Evolutionary conservation across 2,329 filamentous ascomycete species (phyloP).

Genomic region (Colletotrichum liaoningense): DNA sequence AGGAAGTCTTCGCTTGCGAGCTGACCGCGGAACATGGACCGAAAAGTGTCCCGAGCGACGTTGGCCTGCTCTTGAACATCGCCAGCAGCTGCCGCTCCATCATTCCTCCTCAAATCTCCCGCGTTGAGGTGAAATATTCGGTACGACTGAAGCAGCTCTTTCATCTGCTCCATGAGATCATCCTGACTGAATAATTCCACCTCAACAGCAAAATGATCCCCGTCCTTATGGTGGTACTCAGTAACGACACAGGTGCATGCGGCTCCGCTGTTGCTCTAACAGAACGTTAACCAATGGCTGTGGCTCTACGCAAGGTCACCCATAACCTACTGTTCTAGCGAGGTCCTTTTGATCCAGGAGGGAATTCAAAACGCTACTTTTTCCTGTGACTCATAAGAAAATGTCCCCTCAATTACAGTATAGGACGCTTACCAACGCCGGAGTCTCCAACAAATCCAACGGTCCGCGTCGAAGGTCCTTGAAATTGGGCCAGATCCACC

Average conservation of each 20-base stretch:
- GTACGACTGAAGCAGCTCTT: constrained; percentile 49
- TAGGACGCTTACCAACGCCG: constrained; percentile 50
- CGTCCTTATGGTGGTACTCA: constrained; percentile 54
- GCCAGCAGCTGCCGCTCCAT: constrained; percentile 12
- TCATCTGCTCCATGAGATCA: constrained; percentile 48
- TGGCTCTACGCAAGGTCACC: not conserved
- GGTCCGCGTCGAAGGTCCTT: constrained; percentile 50
- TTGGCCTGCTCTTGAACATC: constrained; percentile 43
- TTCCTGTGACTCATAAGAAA: constrained; percentile 44
- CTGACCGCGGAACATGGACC: constrained; percentile 47
- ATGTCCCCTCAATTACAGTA: no score
- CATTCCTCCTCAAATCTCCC: constrained; percentile 26
- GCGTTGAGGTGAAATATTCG: constrained; percentile 46
- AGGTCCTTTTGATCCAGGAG: constrained; percentile 54
- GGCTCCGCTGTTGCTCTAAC: constrained; percentile 54
- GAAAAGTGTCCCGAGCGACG: constrained; percentile 51
- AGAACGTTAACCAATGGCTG: not conserved
- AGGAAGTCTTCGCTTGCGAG: constrained; percentile 40
- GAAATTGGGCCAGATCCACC: constrained; percentile 47
- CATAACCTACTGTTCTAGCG: constrained; percentile 53
- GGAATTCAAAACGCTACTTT: constrained; percentile 62
- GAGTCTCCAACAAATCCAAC: constrained; percentile 62
- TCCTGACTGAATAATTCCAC: constrained; percentile 46
- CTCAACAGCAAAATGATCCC: constrained; percentile 45
- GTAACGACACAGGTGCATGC: constrained; percentile 62